Base-by-base conservation (phyloP, 2,329 filamentous ascomycete species). In the Penicillium sp. region DNA sequence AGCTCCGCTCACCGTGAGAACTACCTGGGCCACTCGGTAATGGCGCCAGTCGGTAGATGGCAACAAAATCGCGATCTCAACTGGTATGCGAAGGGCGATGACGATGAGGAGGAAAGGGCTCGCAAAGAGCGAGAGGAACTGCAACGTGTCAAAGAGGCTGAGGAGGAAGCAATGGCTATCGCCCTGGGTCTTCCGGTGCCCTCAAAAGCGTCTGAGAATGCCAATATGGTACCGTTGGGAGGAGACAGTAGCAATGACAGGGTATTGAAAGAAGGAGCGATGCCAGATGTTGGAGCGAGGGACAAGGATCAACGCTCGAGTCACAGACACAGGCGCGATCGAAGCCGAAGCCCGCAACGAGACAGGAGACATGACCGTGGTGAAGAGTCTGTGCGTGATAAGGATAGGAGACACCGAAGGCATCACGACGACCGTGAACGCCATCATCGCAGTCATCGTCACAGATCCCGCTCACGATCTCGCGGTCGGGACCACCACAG, bases 41-140 rank as follows among this genome's bases (percentile, higher is more conserved):
- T 93, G 80, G 92, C 92, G 0, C 90, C 92, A 0, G 91, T 96
- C 3, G 92, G 92, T 7, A 88, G 92, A 61, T 97, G 92, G 92
- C 90, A 94, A 67, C 86, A 93, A 69, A 86, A 88, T 7, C 86
- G 85, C 56, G 85, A 88, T 67, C 73, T 88, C 11, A 76, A 75
- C 65, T 86, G 85, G 85, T 88, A 88, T 59, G 79, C 84, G 7
- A 85, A 84, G 66, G 77, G 74, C 45, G 76, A 81, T n/a, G 74
- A 80, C 26, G 70, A 81, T 29, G 74, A 79, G 14, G 74, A 77
- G 10, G 75, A 81, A 38, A 60, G 68, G 36, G 62, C 67, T 19
- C 66, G 77, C 72, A 58, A 85, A 84, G 82, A 88, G 68, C 81
- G 88, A 50, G 85, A 84, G 57, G 93, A 97, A 73, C 81, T 94